A percentile compares a stretch with the other conserved stretches of the same genome.
Conservation (phyloP, 495 filamentous ascomycete species). For the Aspergillus bridgeri region DNA sequence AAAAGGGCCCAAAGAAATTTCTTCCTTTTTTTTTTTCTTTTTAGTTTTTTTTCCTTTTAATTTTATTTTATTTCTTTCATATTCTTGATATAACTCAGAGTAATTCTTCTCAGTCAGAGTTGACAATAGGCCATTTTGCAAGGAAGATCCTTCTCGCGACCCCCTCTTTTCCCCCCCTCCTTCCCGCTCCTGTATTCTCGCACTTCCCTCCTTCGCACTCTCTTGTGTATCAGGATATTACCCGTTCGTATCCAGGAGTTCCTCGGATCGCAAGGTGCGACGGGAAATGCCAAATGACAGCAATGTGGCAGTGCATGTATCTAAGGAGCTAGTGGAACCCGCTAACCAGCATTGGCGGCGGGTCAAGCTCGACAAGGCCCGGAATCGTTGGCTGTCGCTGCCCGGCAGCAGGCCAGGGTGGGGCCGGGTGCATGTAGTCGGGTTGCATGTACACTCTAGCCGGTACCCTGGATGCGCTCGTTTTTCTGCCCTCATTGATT, state of each 20-base stretch:
- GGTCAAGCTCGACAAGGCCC: constrained; percentile 19
- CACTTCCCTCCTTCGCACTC: no score
- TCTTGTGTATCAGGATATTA: not conserved
- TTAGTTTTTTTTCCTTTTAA: not conserved
- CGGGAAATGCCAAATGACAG: constrained; percentile 34
- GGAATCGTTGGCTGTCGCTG: constrained; percentile 14
- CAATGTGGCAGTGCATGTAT: constrained; percentile 49
- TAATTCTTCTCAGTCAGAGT: no score
- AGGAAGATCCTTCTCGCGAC: not conserved
- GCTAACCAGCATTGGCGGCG: constrained; percentile 19
- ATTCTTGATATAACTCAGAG: no score
- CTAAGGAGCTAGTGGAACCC: constrained; percentile 22
- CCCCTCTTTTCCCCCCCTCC: not conserved
- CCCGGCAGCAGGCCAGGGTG: constrained; percentile 11
- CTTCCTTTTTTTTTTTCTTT: not conserved
- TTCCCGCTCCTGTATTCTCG: no score
- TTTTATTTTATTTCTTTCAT: not conserved
- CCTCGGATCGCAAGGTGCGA: constrained; percentile 10
- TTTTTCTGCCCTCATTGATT: not conserved
- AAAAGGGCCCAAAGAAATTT: not conserved
- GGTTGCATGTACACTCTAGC: constrained; percentile 7
- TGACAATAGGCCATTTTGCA: not conserved
- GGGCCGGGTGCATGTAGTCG: constrained; percentile 10
- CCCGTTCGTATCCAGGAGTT: constrained; percentile 7
- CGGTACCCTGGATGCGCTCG: constrained; percentile 9